Evolutionary conservation across 169 alveolate species (phyloP), one percentile per base, ranked within the genome.

Genomic region (Cyclospora cayetanensis): DNA sequence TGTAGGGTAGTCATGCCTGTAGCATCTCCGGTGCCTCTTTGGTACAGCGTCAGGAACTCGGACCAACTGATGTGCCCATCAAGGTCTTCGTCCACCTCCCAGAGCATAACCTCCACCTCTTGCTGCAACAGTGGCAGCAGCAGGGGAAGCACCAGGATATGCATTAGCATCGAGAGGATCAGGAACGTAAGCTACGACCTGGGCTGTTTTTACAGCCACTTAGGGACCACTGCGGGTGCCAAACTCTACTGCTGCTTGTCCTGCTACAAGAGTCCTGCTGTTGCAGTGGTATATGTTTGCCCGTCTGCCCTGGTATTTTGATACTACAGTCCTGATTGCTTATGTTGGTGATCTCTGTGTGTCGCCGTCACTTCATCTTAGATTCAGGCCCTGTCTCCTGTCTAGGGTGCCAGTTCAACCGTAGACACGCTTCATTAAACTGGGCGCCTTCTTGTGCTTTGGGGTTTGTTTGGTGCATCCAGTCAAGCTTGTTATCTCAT

Each of bases 41-140:
- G 97, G 92, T 96, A 97, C 98, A 97, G 97, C 25, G 96, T 95
- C 70, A 96, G 95, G 95, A 96, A 97, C 92, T 97, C 99, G 55
- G 95, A 96, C 93, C 96, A 94, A 80, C 96, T 95, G 50, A 97
- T 94, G 87, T 87, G 94, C 84, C 97, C 97, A 92, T 97, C 98
- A 18, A 97, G 94, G 93, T 97, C 98, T 55, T 97, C 98, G 94
- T 97, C 98, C 4, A 97, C 98, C 92, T 97, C 99, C 98, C 97
- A 97, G 22, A 96, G 92, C 97, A 97, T 95, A 85, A 95, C 93
- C 90, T 96, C 95, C 39, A 96, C 94, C 94, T 96, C 97, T 76
- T 94, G 95, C 94, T 70, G 79, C 90, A 65, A 70, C 50, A 46
- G 35, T 34, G 22, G 60, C 70, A 87, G 63, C 79, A 50, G 39